phyloP scores from a whole-genome alignment of 2,329 filamentous ascomycete species.

The Penicillium hordei region DNA sequence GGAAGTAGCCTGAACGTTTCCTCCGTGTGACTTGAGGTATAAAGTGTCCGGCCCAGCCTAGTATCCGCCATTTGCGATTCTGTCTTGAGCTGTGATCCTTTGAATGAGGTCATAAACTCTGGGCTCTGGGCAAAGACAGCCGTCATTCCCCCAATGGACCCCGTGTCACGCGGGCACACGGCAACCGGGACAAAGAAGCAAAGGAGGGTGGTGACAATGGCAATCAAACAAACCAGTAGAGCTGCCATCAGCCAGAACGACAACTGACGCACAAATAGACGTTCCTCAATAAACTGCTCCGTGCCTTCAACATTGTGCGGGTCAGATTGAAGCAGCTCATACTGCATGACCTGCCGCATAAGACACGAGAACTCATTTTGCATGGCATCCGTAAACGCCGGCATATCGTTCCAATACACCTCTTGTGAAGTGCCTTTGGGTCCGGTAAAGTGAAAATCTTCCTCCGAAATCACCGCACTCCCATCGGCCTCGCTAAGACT shows the following conservation, averaged over 20 bases:
- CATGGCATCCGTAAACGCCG: neutral
- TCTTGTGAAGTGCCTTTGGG: neutral
- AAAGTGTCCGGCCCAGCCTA: neutral
- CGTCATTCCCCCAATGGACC: constrained; percentile 12
- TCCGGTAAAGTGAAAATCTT: neutral
- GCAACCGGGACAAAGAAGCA: constrained; percentile 6
- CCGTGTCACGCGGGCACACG: constrained; percentile 13
- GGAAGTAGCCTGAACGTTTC: neutral
- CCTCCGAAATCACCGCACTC: neutral
- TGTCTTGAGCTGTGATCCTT: neutral
- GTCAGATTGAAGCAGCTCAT: neutral
- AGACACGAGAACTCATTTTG: neutral
- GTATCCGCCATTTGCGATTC: neutral
- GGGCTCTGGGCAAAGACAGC: constrained; percentile 11
- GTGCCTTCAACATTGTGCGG: neutral
- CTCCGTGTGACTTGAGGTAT: neutral
- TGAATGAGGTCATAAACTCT: constrained; percentile 2
- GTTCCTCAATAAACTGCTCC: neutral
- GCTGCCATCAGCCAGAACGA: constrained; percentile 5
- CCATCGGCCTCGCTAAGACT: neutral
- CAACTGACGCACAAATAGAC: constrained; percentile 8
- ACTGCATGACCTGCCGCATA: neutral
- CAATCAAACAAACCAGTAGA: constrained; percentile 1
- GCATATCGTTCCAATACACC: neutral
- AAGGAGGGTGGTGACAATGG: neutral